These are phyloP conservation scores for Dacryopinax spathularia DNA, from an alignment of 768 basidiomycete species.

Conservation along the genomic window DNA sequence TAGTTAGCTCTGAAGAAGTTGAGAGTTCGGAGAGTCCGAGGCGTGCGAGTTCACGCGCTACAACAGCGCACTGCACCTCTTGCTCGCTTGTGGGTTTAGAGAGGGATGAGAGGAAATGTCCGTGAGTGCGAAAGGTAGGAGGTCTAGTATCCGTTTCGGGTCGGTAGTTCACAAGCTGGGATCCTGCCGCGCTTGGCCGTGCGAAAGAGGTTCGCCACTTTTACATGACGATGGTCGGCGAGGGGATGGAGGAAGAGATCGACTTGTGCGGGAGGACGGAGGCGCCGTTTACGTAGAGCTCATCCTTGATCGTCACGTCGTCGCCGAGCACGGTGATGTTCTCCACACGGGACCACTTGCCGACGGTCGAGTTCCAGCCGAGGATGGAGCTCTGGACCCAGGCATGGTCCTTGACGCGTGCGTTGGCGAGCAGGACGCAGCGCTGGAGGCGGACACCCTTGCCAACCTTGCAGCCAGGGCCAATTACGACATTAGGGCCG, in stretches of 20 bases:
- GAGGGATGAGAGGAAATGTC: neutral
- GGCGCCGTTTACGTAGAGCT: constrained; percentile 31
- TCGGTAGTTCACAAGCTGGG: neutral
- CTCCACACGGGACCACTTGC: constrained; percentile 28
- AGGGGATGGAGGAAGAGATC: constrained; percentile 16
- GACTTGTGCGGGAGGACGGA: constrained; percentile 20
- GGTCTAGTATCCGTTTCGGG: neutral
- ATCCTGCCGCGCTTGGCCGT: neutral
- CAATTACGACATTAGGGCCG: constrained; percentile 34
- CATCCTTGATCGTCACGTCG: constrained; percentile 34
- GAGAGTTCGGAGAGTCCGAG: no score
- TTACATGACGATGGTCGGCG: constrained; percentile 22
- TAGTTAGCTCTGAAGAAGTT: neutral
- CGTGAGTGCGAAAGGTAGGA: neutral
- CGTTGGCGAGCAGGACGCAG: constrained; percentile 32
- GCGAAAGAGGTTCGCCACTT: constrained; percentile 1
- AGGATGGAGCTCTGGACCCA: constrained; percentile 33
- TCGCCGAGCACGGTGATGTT: constrained; percentile 33
- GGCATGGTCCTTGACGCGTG: constrained; percentile 31
- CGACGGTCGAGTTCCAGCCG: constrained; percentile 29
- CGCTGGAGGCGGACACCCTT: constrained; percentile 31
- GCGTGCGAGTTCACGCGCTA: no score
- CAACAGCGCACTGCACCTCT: neutral
- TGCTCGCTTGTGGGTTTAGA: neutral
- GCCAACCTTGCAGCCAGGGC: constrained; percentile 30